Conservation (phyloP, 2,329 filamentous ascomycete species). For the Cercospora sojina region DNA sequence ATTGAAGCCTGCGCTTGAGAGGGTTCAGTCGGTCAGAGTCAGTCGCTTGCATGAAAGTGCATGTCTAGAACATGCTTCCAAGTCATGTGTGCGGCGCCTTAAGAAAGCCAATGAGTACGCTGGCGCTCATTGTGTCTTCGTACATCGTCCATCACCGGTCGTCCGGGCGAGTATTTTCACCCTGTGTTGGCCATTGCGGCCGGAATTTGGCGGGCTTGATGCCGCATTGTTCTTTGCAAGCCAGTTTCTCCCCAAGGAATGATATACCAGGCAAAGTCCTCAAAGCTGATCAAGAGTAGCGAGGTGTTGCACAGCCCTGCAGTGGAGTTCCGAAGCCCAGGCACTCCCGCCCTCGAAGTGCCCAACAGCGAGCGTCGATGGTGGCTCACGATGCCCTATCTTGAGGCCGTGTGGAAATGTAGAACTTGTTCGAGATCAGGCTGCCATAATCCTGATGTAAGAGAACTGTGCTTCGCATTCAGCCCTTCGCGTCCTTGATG, state of each 20-base stretch:
- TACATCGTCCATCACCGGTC: background rate
- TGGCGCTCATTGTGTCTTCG: background rate
- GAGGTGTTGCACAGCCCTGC: background rate
- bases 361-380: background rate
- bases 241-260: background rate
- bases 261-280: background rate
- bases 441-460: background rate
- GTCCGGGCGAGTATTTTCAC: background rate
- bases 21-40: background rate
- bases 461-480: background rate
- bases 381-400: background rate
- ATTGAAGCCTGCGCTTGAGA: background rate
- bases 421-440: background rate
- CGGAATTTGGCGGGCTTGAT: background rate
- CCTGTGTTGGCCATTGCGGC: too few species aligned
- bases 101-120: background rate
- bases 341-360: background rate
- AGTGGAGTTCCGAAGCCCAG: background rate
- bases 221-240: background rate
- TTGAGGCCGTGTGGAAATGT: background rate
- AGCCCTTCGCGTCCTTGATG: conserved; percentile 46
- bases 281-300: background rate
- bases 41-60: background rate
- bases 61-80: background rate
- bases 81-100: background rate